These are phyloP conservation scores for Aspergillus sp. DNA, from an alignment of 2,329 filamentous ascomycete genomes.

Conservation along the genomic window DNA sequence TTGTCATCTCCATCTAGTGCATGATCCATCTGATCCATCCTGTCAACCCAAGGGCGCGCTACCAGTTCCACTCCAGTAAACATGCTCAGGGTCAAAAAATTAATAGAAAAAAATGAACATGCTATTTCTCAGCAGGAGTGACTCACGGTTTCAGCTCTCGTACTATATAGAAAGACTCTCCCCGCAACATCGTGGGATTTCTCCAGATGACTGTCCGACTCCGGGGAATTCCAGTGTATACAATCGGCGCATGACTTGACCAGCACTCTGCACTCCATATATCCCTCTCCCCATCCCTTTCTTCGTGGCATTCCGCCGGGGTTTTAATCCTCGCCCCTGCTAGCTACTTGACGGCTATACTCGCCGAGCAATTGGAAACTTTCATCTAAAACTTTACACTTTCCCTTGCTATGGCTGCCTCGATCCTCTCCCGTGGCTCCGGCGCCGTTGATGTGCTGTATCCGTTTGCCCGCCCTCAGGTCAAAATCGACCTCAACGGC, in stretches of 20 bases:
- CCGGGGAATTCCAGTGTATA: not conserved
- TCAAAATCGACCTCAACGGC: conserved; percentile 30
- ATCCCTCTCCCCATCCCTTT: not conserved
- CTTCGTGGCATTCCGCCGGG: not conserved
- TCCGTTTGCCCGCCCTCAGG: conserved; percentile 29
- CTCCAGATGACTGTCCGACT: not conserved
- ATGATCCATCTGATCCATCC: not conserved
- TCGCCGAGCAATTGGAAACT: not conserved
- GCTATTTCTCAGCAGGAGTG: not conserved
- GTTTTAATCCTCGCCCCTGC: not conserved
- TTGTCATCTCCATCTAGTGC: not conserved
- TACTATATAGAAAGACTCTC: not conserved
- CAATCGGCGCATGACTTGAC: not conserved
- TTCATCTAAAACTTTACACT: not conserved
- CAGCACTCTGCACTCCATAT: not conserved
- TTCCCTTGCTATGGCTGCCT: conserved; percentile 19
- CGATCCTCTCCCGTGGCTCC: conserved; percentile 27
- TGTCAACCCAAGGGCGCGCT: conserved; percentile 4
- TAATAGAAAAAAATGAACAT: too few relatives aligned
- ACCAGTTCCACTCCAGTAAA: not conserved
- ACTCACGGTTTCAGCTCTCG: not conserved
- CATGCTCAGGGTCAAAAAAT: not conserved
- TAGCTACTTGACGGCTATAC: too few relatives aligned
- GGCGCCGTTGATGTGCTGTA: conserved; percentile 29
- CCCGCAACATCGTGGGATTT: not conserved